These are phyloP conservation scores for Pythium guiyangense DNA, from an alignment of 352 stramenopile genomes.

Conservation along the genomic window DNA sequence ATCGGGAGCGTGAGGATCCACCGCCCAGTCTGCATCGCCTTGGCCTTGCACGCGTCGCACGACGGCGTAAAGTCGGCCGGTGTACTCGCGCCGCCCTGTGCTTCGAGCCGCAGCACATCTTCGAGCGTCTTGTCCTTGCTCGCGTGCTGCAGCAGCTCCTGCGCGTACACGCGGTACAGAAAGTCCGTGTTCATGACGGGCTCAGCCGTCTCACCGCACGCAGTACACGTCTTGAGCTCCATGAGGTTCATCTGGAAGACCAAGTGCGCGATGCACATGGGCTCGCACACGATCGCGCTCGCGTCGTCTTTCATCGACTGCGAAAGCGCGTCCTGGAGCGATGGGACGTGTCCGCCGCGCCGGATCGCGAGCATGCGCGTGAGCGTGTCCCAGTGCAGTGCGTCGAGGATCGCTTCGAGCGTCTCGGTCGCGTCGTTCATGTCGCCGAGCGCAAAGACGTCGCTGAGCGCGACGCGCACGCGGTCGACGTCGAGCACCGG, in stretches of 20 bases:
- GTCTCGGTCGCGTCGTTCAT: constrained; percentile 88
- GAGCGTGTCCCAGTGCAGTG: constrained; percentile 75
- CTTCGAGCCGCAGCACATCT: constrained; percentile 48
- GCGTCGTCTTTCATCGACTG: constrained; percentile 53
- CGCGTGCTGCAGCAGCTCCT: constrained; percentile 44
- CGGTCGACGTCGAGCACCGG: constrained; percentile 69
- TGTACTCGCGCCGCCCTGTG: constrained; percentile 23
- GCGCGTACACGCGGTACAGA: constrained; percentile 77
- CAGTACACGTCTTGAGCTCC: constrained; percentile 62
- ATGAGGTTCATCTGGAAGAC: constrained; percentile 88
- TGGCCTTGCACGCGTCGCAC: constrained; percentile 54
- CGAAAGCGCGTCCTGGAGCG: constrained; percentile 31
- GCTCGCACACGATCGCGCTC: constrained; percentile 66
- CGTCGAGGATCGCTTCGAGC: constrained; percentile 75
- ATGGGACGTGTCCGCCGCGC: constrained; percentile 7
- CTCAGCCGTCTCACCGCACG: constrained; percentile 64
- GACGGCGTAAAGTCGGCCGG: constrained; percentile 9
- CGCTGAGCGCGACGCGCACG: constrained; percentile 56
- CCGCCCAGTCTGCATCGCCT: constrained; percentile 35
- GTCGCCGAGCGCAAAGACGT: constrained; percentile 64
- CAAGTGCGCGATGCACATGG: constrained; percentile 74
- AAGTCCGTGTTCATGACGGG: constrained; percentile 84
- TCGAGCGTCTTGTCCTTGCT: constrained; percentile 36
- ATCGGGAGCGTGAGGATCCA: constrained; percentile 85
- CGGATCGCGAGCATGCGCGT: constrained; percentile 64